Evolutionary conservation across 208 protist genomes (phyloP).

Genomic region (Trypanosoma caninum): DNA sequence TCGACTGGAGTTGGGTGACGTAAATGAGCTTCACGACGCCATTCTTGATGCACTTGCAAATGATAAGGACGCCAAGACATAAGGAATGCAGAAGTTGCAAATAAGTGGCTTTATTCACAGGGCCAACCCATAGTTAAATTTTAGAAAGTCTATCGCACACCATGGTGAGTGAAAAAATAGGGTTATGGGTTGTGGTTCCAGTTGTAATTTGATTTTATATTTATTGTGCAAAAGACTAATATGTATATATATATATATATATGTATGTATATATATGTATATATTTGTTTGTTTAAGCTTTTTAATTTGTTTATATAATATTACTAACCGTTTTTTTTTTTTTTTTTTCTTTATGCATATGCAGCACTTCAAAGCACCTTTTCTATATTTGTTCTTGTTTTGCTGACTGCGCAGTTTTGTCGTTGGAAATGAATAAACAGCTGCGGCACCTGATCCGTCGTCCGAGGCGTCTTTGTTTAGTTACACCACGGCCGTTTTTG

Average conservation of each 20-base stretch:
- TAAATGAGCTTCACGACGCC: constrained; percentile 36
- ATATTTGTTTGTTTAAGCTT: too few relatives aligned
- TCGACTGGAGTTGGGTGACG: constrained; percentile 45
- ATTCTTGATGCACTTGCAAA: constrained; percentile 40
- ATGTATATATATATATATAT: too few relatives aligned
- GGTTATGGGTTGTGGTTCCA: too few relatives aligned
- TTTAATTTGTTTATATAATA: too few relatives aligned
- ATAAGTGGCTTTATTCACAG: too few relatives aligned
- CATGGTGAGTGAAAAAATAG: too few relatives aligned
- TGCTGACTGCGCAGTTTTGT: neutral
- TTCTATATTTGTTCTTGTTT: constrained; percentile 7
- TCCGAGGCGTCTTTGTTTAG: neutral
- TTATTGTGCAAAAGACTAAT: too few relatives aligned
- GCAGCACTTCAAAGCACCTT: constrained; percentile 1
- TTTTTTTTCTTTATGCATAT: constrained; percentile 1
- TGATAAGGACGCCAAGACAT: constrained; percentile 1
- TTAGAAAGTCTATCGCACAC: too few relatives aligned
- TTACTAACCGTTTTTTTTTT: constrained; percentile 11
- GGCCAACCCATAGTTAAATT: too few relatives aligned
- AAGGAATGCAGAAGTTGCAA: constrained; percentile 6
- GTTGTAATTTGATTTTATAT: too few relatives aligned
- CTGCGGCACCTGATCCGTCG: constrained; percentile 9
- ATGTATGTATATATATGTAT: too few relatives aligned
- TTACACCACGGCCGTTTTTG: neutral
- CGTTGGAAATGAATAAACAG: neutral